phyloP scores from a whole-genome alignment of 768 basidiomycete genomes.

The Tulasnella calospora region DNA sequence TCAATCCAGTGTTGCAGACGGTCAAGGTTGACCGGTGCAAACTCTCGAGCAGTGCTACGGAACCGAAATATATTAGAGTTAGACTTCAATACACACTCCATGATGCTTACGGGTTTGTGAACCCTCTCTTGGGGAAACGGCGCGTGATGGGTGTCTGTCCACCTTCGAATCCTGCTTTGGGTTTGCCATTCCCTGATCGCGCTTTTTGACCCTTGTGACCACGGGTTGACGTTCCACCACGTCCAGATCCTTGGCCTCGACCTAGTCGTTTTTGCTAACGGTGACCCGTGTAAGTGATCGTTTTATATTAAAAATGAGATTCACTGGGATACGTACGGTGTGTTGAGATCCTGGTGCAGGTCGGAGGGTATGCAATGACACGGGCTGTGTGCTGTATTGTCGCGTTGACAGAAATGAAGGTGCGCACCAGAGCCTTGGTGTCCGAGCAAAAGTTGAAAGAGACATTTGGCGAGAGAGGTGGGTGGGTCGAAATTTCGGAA shows the following conservation, averaged over 20 bases:
- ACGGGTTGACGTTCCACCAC: slow-evolving; percentile 87
- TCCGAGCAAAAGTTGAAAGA: not conserved
- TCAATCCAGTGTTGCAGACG: slow-evolving; percentile 89
- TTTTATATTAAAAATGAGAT: not conserved
- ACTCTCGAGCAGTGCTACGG: slow-evolving; percentile 64
- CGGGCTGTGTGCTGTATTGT: not conserved
- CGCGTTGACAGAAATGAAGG: not conserved
- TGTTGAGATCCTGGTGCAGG: slow-evolving; percentile 18
- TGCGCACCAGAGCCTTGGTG: not conserved
- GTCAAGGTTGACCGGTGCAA: slow-evolving; percentile 80
- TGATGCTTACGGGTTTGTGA: slow-evolving; percentile 76
- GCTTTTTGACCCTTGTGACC: slow-evolving; percentile 97
- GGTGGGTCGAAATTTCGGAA: slow-evolving; percentile 12
- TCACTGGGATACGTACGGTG: not conserved
- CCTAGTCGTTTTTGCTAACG: slow-evolving; percentile 88
- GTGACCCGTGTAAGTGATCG: not conserved
- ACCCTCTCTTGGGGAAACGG: slow-evolving; percentile 88
- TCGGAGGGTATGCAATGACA: slow-evolving; percentile 6
- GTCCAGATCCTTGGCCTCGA: slow-evolving; percentile 84
- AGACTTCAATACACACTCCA: not conserved
- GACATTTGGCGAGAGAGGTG: not conserved
- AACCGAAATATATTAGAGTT: not conserved
- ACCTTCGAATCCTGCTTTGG: slow-evolving; percentile 82
- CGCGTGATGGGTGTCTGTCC: slow-evolving; percentile 93
- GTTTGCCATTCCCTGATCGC: slow-evolving; percentile 80